Evolutionary conservation across 2,329 filamentous ascomycete genomes (phyloP), one percentile per base, ranked within the genome.

Genomic region (Keithomyces neogunnii): DNA sequence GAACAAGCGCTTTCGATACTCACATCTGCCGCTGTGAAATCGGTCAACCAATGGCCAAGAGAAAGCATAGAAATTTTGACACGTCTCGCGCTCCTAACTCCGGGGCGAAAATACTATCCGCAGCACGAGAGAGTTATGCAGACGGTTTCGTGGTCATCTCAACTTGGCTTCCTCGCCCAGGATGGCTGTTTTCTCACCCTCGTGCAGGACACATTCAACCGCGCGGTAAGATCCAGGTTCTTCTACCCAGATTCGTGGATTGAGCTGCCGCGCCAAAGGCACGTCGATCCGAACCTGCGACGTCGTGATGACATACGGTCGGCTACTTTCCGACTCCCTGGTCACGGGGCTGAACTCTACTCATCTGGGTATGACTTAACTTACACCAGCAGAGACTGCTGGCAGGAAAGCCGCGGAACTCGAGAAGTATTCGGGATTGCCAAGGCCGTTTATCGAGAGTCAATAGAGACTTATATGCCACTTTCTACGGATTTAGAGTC

Each of bases 1-100:
- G 80, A 84, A 55, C 62, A 76, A 45, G 76, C 78, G 0, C 56
- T 84, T 0, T 55, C 59, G 0, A 76, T 80, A 1, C 59, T 84
- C 1, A 43, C 52, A 0, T 78, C 75, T 0, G 76, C 76, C 0
- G 68, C 76, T 0, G 62, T 80, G 0, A 59, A 63, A 19, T 84
- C 80, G 0, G 75, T 48, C n/a, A 38, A 50, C 7, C 43, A 5
- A 2, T 29, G 53, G 3, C 38, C 53, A 2, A 10, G n/a, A 28
- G 46, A 51, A 26, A 47, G 28, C 4, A 36, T 54, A 6, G 33
- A 54, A 10, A 43, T 43, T 10, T 10, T 57, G 3, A 26, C 28
- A 31, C 3, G 13, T 3, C 31, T 54, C 28, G 52, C 52, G 9
- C 11, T 5, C 3, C 28, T 56, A 39, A 45, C 53, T 26, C 55